phyloP scores from a whole-genome alignment of 176 grass and related monocot genomes.

The Aegilops longissima region DNA sequence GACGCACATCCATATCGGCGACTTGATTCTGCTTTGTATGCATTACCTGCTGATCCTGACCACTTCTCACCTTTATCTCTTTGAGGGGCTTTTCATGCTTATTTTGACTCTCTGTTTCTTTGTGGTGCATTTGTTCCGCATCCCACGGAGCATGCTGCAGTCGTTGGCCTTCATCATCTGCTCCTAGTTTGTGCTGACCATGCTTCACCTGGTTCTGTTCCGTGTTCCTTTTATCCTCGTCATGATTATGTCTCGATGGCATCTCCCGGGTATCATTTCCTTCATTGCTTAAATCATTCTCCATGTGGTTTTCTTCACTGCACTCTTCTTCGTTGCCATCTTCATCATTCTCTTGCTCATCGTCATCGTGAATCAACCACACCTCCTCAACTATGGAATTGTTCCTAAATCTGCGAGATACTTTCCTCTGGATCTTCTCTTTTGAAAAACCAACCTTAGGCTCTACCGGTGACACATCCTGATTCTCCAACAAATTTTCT shows the following conservation, averaged over 20 bases:
- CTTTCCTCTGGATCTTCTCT: conserved; percentile 62
- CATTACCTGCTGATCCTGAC: conserved; percentile 1
- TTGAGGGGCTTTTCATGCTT: conserved; percentile 8
- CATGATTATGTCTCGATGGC: background rate
- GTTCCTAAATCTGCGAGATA: conserved; percentile 45
- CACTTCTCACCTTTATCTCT: conserved; percentile 27
- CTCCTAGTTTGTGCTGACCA: background rate
- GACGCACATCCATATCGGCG: background rate
- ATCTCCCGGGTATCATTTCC: conserved; percentile 3
- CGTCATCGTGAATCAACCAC: conserved; percentile 36
- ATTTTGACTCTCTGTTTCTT: background rate
- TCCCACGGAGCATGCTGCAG: background rate
- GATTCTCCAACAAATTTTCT: conserved; percentile 33
- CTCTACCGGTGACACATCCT: conserved; percentile 19
- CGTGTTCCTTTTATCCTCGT: background rate
- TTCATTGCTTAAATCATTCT: background rate
- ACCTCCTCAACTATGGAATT: conserved; percentile 56
- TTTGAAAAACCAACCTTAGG: conserved; percentile 24
- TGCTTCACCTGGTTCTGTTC: background rate
- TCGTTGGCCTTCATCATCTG: background rate
- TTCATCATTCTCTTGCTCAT: conserved; percentile 7
- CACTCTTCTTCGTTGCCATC: background rate
- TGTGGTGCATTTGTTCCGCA: conserved; percentile 9
- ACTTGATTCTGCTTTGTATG: background rate
- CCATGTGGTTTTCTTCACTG: background rate